phyloP scores from a whole-genome alignment of 768 basidiomycete genomes.

The Collybiopsis confluens region DNA sequence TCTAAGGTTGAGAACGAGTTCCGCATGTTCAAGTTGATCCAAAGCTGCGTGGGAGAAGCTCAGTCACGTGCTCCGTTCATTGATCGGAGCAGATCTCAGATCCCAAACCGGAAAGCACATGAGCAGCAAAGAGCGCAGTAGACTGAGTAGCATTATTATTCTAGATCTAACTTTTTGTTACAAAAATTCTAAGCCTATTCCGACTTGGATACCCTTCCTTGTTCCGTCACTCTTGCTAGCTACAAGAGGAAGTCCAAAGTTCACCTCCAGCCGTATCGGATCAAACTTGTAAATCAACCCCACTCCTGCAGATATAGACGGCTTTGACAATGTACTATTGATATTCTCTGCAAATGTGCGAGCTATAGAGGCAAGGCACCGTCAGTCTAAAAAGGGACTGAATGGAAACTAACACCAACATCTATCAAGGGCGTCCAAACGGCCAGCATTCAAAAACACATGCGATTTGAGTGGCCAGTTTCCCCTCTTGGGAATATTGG shows the following conservation, averaged over 20 bases:
- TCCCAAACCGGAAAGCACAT: too few species aligned
- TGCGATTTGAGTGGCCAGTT: conserved; percentile 88
- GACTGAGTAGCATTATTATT: neutral
- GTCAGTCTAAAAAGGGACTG: conserved; percentile 9
- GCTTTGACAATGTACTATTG: conserved; percentile 36
- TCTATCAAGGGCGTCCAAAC: conserved; percentile 57
- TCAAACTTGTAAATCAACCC: conserved; percentile 83
- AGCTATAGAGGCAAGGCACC: conserved; percentile 19
- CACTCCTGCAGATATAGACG: conserved; percentile 76
- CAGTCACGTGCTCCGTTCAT: neutral
- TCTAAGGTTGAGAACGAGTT: conserved; percentile 14
- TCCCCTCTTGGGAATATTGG: conserved; percentile 64
- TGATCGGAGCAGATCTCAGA: too few species aligned
- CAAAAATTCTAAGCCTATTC: conserved; percentile 65
- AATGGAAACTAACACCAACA: conserved; percentile 34
- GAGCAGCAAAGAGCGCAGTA: too few species aligned
- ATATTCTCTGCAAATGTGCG: conserved; percentile 37
- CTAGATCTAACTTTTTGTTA: conserved; percentile 23
- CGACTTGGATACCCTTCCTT: conserved; percentile 58
- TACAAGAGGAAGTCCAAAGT: conserved; percentile 80
- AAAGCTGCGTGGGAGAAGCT: neutral
- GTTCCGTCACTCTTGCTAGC: conserved; percentile 53
- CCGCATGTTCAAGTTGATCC: conserved; percentile 5
- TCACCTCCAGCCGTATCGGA: conserved; percentile 81
- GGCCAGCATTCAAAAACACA: conserved; percentile 76